phyloP scores from a whole-genome alignment of 495 filamentous ascomycete genomes.

The Wilcoxina mikolae region DNA sequence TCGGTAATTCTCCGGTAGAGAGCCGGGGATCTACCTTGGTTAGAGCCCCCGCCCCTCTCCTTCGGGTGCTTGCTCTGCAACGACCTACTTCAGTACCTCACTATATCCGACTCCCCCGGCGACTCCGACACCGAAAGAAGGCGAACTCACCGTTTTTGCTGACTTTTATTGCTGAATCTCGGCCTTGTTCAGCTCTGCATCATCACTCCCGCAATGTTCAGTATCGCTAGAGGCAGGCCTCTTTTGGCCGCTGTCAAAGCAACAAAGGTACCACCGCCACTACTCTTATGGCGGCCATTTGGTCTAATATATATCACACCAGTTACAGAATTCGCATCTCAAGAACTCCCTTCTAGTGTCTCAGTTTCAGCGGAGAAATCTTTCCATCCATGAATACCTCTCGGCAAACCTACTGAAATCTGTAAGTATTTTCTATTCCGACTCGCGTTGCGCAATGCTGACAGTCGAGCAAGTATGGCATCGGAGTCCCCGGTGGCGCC shows the following conservation, averaged over 20 bases:
- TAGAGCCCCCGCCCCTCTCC: not conserved
- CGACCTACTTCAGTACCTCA: not conserved
- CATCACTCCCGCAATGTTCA: slow-evolving; percentile 48
- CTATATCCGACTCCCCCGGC: not conserved
- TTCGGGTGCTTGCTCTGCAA: not conserved
- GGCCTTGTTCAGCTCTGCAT: not conserved
- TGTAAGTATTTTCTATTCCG: slow-evolving; percentile 37
- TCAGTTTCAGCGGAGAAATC: slow-evolving; percentile 62
- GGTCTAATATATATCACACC: not conserved
- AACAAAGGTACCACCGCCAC: slow-evolving; percentile 37
- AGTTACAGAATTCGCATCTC: slow-evolving; percentile 34
- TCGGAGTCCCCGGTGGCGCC: slow-evolving; percentile 76
- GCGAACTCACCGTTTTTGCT: not conserved
- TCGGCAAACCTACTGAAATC: slow-evolving; percentile 75
- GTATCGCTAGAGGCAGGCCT: slow-evolving; percentile 52
- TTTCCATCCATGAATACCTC: slow-evolving; percentile 95
- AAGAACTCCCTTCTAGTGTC: slow-evolving; percentile 37
- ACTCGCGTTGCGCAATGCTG: not conserved
- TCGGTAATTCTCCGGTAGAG: too few species aligned
- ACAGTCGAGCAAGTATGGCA: slow-evolving; percentile 55
- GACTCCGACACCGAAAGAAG: not conserved
- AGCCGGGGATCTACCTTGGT: too few species aligned
- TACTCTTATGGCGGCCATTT: not conserved
- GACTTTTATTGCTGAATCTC: not conserved
- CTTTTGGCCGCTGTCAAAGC: slow-evolving; percentile 51